Evolutionary conservation across 2,329 filamentous ascomycete species (phyloP), one percentile per base, ranked within the genome.

Genomic region (Aspergillus pseudoviridinutans): DNA sequence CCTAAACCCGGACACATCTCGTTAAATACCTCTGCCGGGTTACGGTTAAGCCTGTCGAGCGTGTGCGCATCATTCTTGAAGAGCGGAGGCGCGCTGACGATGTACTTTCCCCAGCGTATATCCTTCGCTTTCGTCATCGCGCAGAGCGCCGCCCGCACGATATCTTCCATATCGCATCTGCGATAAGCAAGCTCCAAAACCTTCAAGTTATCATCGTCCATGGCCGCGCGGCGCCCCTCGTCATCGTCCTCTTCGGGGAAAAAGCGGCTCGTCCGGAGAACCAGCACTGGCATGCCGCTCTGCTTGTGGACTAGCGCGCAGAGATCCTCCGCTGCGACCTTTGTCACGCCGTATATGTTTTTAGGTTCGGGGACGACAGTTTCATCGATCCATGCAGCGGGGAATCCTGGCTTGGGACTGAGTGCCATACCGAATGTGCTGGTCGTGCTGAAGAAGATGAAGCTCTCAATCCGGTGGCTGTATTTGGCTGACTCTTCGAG

Each of bases 261-360:
- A 27, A 58, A 58, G 17, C 56, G 56, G 32, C 56, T 58, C 9
- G 32, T 35, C 4, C 32, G 32, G 14, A 35, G 32, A 17, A 35
- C 32, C 5, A 57, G 12, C 24, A 59, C 57, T 0, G 54, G 57
- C 25, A 59, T 51, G 32, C 50, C 54, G n/a, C 54, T 59, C 41
- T 57, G 27, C 38, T 46, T 57, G 3, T 59, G 57, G 24, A 59
- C 29, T 14, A 59, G 35, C 10, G 42, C 50, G 47, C 57, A 59
- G 38, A 59, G 47, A 27, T 59, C 57, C 28, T 59, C 54, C n/a
- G 57, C 57, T 44, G 54, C 50, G 14, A 59, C 47, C 12, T 59
- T 59, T 27, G 54, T 59, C 28, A 59, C 57, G n/a, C 57, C 54
- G 29, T 59, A 59, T 24, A 59, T 59, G 28, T 59, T 59, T 29